Base-by-base conservation (phyloP, 495 filamentous ascomycete genomes). In the Xylaria curta region DNA sequence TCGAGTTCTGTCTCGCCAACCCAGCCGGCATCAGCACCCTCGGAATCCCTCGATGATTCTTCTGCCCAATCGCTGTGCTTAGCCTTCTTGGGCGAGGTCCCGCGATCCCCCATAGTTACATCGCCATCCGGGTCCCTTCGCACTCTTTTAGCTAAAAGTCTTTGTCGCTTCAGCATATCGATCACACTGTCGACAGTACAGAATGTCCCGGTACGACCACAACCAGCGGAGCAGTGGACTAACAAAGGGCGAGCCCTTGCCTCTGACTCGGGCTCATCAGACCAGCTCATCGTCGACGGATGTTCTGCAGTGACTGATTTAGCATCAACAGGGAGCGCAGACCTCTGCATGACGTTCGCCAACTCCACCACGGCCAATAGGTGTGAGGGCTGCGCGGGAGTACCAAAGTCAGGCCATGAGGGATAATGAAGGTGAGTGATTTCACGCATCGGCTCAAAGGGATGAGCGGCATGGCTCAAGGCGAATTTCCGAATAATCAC, bases 171-270 rank as follows among this genome's bases (percentile, higher is more conserved):
- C 49, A 99, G 80, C 90, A 97, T 96, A 78, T 95, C 93, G 62
- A 98, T 88, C 15, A 98, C 97, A 63, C 91, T 94, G 78, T 98
- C 96, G 36, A 98, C 93, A 0, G 96, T 97, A 79, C 96, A 99
- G 72, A 99, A 99, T 0, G 97, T 93, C 4, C 96, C 96, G 0
- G 96, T 99, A 6, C 96, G 90, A 4, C 96, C 96, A 81, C 96
- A 99, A 0, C 96, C 96, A 2, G 96, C 96, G 68, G 92, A 95
- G 83, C 96, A 99, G 80, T 99, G 96, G 4, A 99, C 97, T 24
- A 99, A 81, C 62, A 97, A 87, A 19, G 96, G 95, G 49, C 93
- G 83, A 10, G 82, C 81, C 0, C 80, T 76, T 0, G 86, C 84
- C 26, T 80, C 76, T 0, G 81, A 71, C 61, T 92, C 89, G 0